These are phyloP conservation scores for Neonectria punicea DNA, from an alignment of 2,329 filamentous ascomycete genomes.

Conservation along the genomic window DNA sequence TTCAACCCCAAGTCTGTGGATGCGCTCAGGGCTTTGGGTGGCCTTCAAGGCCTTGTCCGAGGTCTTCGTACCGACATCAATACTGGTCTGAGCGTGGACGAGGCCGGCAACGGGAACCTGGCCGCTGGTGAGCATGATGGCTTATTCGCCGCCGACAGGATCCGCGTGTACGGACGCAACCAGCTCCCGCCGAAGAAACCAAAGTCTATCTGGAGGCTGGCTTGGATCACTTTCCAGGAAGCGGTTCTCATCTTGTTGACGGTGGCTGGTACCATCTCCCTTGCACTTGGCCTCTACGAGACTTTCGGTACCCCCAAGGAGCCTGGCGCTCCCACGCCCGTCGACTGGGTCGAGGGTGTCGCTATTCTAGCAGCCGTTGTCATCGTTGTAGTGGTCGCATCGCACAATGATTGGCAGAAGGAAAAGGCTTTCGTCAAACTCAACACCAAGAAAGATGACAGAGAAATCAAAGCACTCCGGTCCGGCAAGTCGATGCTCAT, in stretches of 20 bases:
- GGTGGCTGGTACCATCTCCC: slow-evolving; percentile 71
- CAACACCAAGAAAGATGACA: slow-evolving; percentile 70
- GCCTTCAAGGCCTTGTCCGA: slow-evolving; percentile 74
- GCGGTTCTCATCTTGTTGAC: slow-evolving; percentile 73
- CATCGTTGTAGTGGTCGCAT: slow-evolving; percentile 70
- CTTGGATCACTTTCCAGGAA: slow-evolving; percentile 26
- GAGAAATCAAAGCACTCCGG: slow-evolving; percentile 71
- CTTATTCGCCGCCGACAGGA: slow-evolving; percentile 2
- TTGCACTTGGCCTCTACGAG: slow-evolving; percentile 74
- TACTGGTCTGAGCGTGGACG: slow-evolving; percentile 75
- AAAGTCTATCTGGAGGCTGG: slow-evolving; percentile 21
- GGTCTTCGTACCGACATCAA: slow-evolving; percentile 73
- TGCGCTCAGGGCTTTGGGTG: slow-evolving; percentile 77
- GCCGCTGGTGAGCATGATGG: background rate
- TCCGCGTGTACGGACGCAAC: slow-evolving; percentile 14
- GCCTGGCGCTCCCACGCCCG: slow-evolving; percentile 51
- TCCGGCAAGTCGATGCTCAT: slow-evolving; percentile 71
- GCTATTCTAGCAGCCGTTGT: slow-evolving; percentile 71
- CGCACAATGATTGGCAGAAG: slow-evolving; percentile 75
- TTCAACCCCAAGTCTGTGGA: slow-evolving; percentile 79
- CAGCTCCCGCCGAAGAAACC: slow-evolving; percentile 21
- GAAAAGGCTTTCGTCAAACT: slow-evolving; percentile 71
- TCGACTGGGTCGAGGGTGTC: slow-evolving; percentile 74
- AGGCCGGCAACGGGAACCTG: slow-evolving; percentile 52
- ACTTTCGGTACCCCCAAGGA: slow-evolving; percentile 59